phyloP scores from a whole-genome alignment of 2,329 filamentous ascomycete species.

The Lasiodiplodia hormozganensis region DNA sequence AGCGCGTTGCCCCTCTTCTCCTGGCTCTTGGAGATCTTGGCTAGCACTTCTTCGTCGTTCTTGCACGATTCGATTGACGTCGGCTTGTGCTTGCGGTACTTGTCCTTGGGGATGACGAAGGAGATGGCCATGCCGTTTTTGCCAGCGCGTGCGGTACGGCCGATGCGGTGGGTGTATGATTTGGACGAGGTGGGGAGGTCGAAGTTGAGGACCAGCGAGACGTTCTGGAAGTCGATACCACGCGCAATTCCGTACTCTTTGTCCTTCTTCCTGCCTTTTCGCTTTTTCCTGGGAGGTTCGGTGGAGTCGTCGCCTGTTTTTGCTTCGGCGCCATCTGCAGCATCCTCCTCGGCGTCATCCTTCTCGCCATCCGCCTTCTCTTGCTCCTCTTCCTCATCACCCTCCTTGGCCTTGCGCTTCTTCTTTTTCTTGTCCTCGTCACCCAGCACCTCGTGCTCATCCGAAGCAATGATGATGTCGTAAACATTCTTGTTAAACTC shows the following conservation, averaged over 20 bases:
- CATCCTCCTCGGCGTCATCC: slow-evolving; percentile 40
- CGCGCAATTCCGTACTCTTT: slow-evolving; percentile 95
- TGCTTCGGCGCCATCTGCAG: slow-evolving; percentile 45
- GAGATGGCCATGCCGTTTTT: slow-evolving; percentile 95
- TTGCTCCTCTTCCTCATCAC: slow-evolving; percentile 32
- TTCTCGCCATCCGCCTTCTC: slow-evolving; percentile 33
- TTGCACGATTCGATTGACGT: slow-evolving; percentile 78
- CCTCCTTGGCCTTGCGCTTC: slow-evolving; percentile 33
- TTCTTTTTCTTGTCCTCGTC: slow-evolving; percentile 57
- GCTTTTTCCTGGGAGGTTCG: slow-evolving; percentile 63
- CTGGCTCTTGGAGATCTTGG: slow-evolving; percentile 81
- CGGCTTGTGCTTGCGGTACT: slow-evolving; percentile 87
- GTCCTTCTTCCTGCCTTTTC: slow-evolving; percentile 70
- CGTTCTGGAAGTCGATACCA: slow-evolving; percentile 96
- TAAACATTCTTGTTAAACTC: slow-evolving; percentile 98
- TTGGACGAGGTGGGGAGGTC: slow-evolving; percentile 88
- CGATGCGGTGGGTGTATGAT: slow-evolving; percentile 97
- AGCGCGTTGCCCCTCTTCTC: slow-evolving; percentile 79
- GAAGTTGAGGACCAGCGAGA: slow-evolving; percentile 85
- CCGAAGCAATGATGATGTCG: slow-evolving; percentile 96
- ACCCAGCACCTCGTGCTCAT: slow-evolving; percentile 85
- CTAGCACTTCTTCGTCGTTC: slow-evolving; percentile 83
- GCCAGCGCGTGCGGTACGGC: slow-evolving; percentile 88
- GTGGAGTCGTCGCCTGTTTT: slow-evolving; percentile 20
- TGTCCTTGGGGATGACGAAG: slow-evolving; percentile 83